Conservation (phyloP, 2,329 filamentous ascomycete genomes). For the Fonsecaea pedrosoi region DNA sequence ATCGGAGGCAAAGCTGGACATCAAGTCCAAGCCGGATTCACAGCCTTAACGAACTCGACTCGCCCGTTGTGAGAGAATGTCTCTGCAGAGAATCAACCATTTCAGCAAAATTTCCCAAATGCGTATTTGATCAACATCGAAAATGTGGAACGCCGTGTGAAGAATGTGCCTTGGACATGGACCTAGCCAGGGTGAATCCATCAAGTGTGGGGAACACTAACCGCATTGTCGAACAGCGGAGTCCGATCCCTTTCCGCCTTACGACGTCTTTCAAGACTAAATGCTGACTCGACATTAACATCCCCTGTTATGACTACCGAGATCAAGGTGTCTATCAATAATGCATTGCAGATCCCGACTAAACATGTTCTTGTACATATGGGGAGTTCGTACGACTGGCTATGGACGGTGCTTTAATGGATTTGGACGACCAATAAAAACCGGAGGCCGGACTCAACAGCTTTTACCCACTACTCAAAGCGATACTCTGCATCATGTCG, state of each 20-base stretch:
- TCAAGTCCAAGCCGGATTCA: not conserved
- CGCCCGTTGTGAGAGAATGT: not conserved
- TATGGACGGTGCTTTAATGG: not conserved
- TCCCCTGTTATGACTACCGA: not conserved
- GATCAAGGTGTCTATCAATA: not conserved
- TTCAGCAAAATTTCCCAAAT: not conserved
- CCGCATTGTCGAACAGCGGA: not conserved
- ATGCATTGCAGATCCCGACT: conserved; percentile 3
- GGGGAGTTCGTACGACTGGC: not conserved
- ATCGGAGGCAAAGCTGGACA: not conserved
- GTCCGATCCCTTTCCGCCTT: not conserved
- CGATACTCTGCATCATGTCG: not conserved
- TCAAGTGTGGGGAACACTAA: not conserved
- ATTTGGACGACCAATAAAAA: not conserved
- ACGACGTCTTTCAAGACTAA: not conserved
- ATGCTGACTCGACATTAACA: conserved; percentile 4
- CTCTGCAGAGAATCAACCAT: not conserved
- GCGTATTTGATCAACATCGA: not conserved
- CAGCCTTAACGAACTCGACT: not conserved
- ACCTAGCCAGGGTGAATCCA: not conserved
- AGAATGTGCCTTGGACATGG: not conserved
- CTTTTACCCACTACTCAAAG: not conserved
- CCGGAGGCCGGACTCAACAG: not conserved
- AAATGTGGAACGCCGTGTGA: not conserved
- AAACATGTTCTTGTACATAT: not conserved